These are phyloP conservation scores for Podaxis sp. DNA, from an alignment of 768 basidiomycete genomes.

Conservation along the genomic window DNA sequence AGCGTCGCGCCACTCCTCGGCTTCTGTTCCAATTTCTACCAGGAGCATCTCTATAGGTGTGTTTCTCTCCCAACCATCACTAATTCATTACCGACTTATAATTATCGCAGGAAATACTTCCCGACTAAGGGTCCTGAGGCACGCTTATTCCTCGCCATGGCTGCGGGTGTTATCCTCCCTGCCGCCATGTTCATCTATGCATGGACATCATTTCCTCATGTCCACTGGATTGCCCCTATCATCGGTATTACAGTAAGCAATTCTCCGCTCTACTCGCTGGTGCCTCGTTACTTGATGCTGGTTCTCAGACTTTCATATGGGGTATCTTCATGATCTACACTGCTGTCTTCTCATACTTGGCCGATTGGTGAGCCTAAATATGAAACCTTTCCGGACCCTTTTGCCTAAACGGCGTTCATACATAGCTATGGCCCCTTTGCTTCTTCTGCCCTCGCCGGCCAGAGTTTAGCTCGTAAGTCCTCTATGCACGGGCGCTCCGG, in stretches of 20 bases:
- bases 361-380: constrained; percentile 43
- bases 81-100: background rate
- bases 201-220: constrained; percentile 49
- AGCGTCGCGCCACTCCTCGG: constrained; percentile 50
- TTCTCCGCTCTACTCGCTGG: background rate
- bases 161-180: constrained; percentile 45
- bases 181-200: constrained; percentile 63
- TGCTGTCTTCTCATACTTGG: constrained; percentile 51
- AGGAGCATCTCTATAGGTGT: constrained; percentile 25
- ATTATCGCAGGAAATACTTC: constrained; percentile 21
- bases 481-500: background rate
- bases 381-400: background rate
- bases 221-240: constrained; percentile 52
- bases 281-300: background rate
- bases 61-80: background rate
- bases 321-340: constrained; percentile 49
- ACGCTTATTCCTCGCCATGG: constrained; percentile 45
- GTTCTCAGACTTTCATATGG: constrained; percentile 39
- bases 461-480: constrained; percentile 47
- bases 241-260: constrained; percentile 40
- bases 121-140: constrained; percentile 39
- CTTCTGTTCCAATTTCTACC: constrained; percentile 36
- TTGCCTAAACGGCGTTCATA: constrained; percentile 1
- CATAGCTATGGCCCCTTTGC: constrained; percentile 47
- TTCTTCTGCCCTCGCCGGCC: constrained; percentile 59